Base-by-base conservation (phyloP, 345 rosid species). In the Arabis alpina region DNA sequence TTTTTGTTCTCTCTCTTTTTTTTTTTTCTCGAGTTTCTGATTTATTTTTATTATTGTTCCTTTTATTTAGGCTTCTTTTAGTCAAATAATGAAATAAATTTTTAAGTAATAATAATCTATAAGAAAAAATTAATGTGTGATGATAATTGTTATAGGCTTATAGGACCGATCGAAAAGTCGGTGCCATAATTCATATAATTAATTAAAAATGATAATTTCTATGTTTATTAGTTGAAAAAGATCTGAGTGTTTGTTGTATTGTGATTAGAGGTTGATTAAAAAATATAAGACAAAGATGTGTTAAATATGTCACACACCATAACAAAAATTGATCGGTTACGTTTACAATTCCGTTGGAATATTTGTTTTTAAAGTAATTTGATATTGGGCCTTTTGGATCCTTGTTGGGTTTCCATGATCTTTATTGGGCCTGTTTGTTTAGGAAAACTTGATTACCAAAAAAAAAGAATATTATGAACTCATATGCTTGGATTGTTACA, bases 1-100 rank as follows among this genome's bases (percentile, higher is more conserved):
- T 72, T 81, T 76, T 63, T 30, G 48, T 45, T 66, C 61, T 54
- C 52, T 55, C 51, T 12, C 23, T 14, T 30, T 16, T 62, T 3
- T 6, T 54, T 32, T 57, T 53, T 13, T 0, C 13, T n/a, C 36
- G 27, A 12, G 3, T 50, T 61, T 61, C 34, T 19, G 52, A 13
- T 13, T n/a, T 37, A n/a, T 50, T 2, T 45, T 57, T 36, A 13
- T 13, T 42, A 34, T 54, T 4, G 13, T 28, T 15, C 62, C 61
- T 56, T 62, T 70, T 48, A n/a, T 25, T 68, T 69, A 62, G 56
- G 73, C 42, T 42, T 51, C 25, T 7, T 48, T 5, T 47, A 57
- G 48, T 70, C 53, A 28, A 65, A 43, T 54, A 19, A 36, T 34
- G 37, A 6, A 6, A 58, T 23, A 57, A 61, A 3, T 39, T 4